Conservation (phyloP, 2,329 filamentous ascomycete genomes). For the Apiospora saccharicola region DNA sequence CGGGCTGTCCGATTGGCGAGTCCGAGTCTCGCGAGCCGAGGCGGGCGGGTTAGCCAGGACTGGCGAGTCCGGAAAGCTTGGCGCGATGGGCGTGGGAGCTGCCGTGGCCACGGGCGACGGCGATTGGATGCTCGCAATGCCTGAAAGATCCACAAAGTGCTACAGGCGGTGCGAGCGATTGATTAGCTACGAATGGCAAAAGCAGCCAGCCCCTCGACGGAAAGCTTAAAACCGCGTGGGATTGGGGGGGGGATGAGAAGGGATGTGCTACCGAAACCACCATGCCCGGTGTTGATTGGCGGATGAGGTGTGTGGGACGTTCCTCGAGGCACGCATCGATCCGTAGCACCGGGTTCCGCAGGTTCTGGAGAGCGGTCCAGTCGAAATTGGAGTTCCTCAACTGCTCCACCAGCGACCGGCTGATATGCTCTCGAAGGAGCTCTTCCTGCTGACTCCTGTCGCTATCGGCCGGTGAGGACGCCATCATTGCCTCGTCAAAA, state of each 20-base stretch:
- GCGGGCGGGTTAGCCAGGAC: not conserved
- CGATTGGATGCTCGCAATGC: not conserved
- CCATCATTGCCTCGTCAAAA: not conserved
- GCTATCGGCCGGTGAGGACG: constrained; percentile 9
- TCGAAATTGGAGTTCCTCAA: constrained; percentile 30
- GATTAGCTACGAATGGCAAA: not conserved
- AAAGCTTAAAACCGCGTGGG: not conserved
- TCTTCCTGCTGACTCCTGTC: constrained; percentile 17
- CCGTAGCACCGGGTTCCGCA: constrained; percentile 30
- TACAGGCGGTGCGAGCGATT: not conserved
- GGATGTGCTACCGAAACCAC: constrained; percentile 30
- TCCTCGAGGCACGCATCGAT: constrained; percentile 32
- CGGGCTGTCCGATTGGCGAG: not conserved
- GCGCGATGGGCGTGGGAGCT: not conserved
- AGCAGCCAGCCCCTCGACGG: not conserved
- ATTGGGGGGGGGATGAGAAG: not conserved
- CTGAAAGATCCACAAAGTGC: constrained; percentile 12
- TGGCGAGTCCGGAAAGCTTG: not conserved
- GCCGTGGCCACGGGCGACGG: not conserved
- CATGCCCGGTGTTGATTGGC: constrained; percentile 26
- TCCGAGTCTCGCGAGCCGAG: not conserved
- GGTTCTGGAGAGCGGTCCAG: constrained; percentile 29
- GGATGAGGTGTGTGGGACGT: constrained; percentile 11
- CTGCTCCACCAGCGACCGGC: constrained; percentile 31
- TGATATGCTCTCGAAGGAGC: constrained; percentile 30